These are phyloP conservation scores for Heliamphora exappendiculata DNA, from an alignment of 148 eudicot genomes.

Conservation along the genomic window DNA sequence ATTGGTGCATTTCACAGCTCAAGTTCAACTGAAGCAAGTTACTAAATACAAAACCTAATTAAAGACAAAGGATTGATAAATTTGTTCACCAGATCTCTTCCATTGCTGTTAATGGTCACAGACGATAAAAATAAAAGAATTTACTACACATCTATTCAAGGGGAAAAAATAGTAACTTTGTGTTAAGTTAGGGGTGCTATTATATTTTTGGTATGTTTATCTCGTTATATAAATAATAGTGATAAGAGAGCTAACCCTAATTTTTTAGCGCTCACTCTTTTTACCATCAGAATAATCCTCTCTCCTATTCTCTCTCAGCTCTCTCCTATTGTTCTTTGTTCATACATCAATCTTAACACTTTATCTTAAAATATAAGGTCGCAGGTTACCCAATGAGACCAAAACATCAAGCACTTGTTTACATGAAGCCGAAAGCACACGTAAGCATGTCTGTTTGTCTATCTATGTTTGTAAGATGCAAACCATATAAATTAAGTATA, in stretches of 20 bases:
- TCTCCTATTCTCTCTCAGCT: no score
- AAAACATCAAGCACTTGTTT: background rate
- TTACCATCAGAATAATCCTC: no score
- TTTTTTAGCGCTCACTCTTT: no score
- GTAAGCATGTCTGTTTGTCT: background rate
- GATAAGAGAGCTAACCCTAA: no score
- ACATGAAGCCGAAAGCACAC: background rate
- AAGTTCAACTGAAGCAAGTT: constrained; percentile 1
- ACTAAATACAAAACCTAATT: background rate
- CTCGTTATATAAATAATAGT: no score
- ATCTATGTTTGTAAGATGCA: background rate
- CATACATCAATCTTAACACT: no score
- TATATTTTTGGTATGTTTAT: no score
- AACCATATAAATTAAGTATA: background rate
- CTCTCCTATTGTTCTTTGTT: no score
- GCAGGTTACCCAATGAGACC: background rate
- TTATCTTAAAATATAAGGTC: background rate
- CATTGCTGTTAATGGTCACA: background rate
- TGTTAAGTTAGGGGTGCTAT: no score
- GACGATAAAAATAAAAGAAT: background rate
- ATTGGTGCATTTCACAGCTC: background rate
- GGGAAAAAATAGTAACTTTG: background rate
- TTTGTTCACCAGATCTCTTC: background rate
- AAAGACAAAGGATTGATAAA: background rate
- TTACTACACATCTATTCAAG: background rate